A percentile compares a stretch with the other conserved stretches of the same genome.
Evolutionary conservation across 2,329 filamentous ascomycete genomes (phyloP).

Genomic region (Aspergillus proliferans): DNA sequence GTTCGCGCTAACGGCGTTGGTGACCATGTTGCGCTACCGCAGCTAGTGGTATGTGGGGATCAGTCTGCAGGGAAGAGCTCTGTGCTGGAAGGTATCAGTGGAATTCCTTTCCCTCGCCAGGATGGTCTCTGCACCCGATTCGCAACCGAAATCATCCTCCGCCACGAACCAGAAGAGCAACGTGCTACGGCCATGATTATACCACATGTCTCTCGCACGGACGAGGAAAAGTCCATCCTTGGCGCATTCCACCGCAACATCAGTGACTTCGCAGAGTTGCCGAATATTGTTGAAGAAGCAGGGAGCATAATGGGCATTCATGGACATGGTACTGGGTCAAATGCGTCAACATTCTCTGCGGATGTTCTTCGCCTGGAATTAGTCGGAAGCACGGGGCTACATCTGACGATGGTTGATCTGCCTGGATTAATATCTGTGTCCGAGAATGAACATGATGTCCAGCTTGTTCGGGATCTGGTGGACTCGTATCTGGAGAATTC

Average conservation of each 20-base stretch:
- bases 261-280: conserved; percentile 7
- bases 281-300: conserved; percentile 9
- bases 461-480: conserved; percentile 47
- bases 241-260: conserved; percentile 5
- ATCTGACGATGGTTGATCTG: conserved; percentile 56
- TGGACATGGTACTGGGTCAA: too few species aligned
- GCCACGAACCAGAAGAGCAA: conserved; percentile 2
- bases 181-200: conserved; percentile 6
- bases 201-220: conserved; percentile 5
- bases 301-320: conserved; percentile 1
- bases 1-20: conserved; percentile 48
- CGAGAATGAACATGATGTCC: conserved; percentile 50
- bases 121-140: conserved; percentile 57
- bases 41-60: conserved; percentile 59
- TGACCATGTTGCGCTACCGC: conserved; percentile 48
- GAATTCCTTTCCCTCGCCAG: conserved; percentile 55
- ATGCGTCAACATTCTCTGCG: conserved; percentile 31
- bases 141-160: conserved; percentile 54
- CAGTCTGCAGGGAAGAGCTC: conserved; percentile 60
- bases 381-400: conserved; percentile 48
- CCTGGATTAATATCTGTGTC: conserved; percentile 52
- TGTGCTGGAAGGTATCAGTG: conserved; percentile 53
- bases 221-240: conserved; percentile 7
- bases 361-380: conserved; percentile 55
- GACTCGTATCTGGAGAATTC: conserved; percentile 36